Percentiles rank a stretch among this genome's conserved stretches.
These are phyloP conservation scores for Rhodomyrtus tomentosa DNA, from an alignment of 345 rosid genomes.

Conservation along the genomic window DNA sequence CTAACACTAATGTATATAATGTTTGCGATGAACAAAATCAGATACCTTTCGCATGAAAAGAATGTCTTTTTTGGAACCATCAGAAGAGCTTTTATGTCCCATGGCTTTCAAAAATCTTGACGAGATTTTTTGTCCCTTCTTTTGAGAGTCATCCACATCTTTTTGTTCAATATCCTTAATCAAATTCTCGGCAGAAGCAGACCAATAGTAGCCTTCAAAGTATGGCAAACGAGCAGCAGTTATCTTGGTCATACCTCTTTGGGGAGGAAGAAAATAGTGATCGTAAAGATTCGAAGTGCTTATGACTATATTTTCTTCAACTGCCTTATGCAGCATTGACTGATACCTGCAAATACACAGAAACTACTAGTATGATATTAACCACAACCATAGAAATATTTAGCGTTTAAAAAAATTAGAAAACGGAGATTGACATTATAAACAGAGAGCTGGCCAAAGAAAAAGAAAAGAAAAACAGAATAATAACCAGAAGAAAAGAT, in stretches of 20 bases:
- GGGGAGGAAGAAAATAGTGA: constrained; percentile 57
- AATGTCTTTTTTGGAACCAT: constrained; percentile 74
- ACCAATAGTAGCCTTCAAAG: constrained; percentile 98
- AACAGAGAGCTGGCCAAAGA: not conserved
- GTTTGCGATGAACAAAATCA: not conserved
- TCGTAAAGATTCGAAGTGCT: constrained; percentile 69
- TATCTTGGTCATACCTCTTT: constrained; percentile 69
- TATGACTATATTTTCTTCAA: constrained; percentile 66
- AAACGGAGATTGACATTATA: not conserved
- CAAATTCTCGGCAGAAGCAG: constrained; percentile 81
- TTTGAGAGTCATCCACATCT: constrained; percentile 60
- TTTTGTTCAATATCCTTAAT: constrained; percentile 72
- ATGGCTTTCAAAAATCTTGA: constrained; percentile 84
- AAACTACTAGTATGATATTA: not conserved
- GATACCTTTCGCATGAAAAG: constrained; percentile 87
- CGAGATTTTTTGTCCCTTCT: constrained; percentile 60
- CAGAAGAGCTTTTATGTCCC: constrained; percentile 63
- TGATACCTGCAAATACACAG: constrained; percentile 49
- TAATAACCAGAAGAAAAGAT: not conserved
- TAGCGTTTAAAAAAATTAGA: not conserved
- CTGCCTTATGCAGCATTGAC: constrained; percentile 72
- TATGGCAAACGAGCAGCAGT: constrained; percentile 93
- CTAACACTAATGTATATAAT: not conserved
- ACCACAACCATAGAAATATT: not conserved
- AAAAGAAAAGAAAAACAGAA: not conserved